phyloP scores from a whole-genome alignment of 805 yeast genomes.

The Metschnikowia arizonensis region DNA sequence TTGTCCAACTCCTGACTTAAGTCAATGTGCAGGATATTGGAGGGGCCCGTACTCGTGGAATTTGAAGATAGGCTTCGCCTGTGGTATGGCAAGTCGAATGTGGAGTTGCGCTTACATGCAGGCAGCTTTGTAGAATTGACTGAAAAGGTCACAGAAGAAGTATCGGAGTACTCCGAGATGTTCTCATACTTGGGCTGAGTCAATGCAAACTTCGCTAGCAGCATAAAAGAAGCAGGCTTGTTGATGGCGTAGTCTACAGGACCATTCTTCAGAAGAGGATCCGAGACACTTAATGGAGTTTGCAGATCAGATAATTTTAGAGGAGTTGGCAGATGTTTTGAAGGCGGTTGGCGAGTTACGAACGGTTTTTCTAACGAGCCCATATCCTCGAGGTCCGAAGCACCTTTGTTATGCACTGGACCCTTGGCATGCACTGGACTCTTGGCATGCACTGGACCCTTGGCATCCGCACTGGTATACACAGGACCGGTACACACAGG shows the following conservation, averaged over 20 bases:
- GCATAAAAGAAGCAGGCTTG: neutral
- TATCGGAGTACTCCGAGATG: neutral
- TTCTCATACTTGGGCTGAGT: neutral
- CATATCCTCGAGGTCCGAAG: neutral
- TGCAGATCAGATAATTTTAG: too few species aligned
- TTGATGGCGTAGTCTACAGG: neutral
- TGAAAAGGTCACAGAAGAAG: neutral
- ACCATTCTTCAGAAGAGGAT: neutral
- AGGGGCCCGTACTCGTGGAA: neutral
- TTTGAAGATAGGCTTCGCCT: neutral
- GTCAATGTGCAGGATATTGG: constrained; percentile 3
- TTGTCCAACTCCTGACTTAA: constrained; percentile 4
- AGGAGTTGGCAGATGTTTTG: neutral
- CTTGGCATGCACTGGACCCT: too few species aligned
- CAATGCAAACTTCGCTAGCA: neutral
- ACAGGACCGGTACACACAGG: too few species aligned
- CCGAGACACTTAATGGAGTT: neutral
- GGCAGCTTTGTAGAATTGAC: neutral
- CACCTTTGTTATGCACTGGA: constrained; percentile 1
- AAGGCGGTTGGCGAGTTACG: neutral
- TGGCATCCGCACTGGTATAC: too few species aligned
- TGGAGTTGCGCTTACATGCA: neutral
- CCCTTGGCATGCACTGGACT: too few species aligned
- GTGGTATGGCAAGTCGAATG: constrained; percentile 2
- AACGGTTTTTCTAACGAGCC: neutral